phyloP scores from a whole-genome alignment of 1,284 basidiomycete genomes.

The Athelia psychrophila region DNA sequence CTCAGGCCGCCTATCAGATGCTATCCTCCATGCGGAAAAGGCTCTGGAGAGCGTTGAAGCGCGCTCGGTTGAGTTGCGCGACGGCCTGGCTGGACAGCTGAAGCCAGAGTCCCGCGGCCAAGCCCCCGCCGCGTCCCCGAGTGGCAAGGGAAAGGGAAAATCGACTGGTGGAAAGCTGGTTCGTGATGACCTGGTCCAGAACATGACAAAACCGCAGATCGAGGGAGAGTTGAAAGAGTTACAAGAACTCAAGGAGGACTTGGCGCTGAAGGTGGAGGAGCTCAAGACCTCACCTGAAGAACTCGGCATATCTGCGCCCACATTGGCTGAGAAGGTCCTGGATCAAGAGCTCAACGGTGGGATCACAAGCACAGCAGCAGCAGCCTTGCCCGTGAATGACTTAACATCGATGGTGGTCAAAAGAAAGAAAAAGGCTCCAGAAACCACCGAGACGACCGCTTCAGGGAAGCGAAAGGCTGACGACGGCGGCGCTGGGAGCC shows the following conservation, averaged over 20 bases:
- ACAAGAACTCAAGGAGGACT: slow-evolving; percentile 70
- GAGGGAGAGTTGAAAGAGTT: slow-evolving; percentile 79
- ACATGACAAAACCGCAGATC: slow-evolving; percentile 64
- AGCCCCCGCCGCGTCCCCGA: slow-evolving; percentile 5
- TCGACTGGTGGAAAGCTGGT: slow-evolving; percentile 37
- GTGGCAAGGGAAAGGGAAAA: slow-evolving; percentile 68
- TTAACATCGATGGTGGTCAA: slow-evolving; percentile 82
- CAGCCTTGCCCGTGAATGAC: slow-evolving; percentile 62
- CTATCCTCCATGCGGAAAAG: slow-evolving; percentile 75
- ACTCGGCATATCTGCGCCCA: slow-evolving; percentile 52
- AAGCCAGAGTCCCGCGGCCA: slow-evolving; percentile 34
- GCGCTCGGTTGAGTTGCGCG: slow-evolving; percentile 63
- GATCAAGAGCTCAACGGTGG: slow-evolving; percentile 60
- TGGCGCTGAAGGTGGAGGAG: slow-evolving; percentile 88
- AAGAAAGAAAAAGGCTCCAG: slow-evolving; percentile 64
- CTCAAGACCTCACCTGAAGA: slow-evolving; percentile 76
- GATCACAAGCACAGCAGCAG: slow-evolving; percentile 21
- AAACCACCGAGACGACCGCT: slow-evolving; percentile 18
- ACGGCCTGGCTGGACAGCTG: slow-evolving; percentile 43
- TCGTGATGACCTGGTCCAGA: slow-evolving; percentile 53
- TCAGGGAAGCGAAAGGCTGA: slow-evolving; percentile 68
- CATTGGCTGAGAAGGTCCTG: slow-evolving; percentile 62
- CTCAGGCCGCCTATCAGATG: slow-evolving; percentile 73
- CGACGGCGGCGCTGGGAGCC: slow-evolving; percentile 44
- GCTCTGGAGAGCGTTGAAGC: slow-evolving; percentile 75